Evolutionary conservation across 1,139 yeast species (phyloP).

Genomic region (Tardiomyces blankii): DNA sequence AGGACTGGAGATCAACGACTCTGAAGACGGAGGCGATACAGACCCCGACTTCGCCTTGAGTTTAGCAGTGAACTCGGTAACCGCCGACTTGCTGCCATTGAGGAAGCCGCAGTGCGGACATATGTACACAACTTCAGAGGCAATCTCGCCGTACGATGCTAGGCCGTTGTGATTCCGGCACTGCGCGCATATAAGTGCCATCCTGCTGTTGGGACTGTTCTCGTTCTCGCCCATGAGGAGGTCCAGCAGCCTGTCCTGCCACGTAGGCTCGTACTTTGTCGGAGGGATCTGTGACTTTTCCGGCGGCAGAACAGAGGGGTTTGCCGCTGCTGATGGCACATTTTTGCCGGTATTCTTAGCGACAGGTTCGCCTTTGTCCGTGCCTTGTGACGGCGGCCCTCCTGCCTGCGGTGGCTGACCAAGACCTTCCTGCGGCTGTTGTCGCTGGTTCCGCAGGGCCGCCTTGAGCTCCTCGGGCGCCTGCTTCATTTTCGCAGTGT

Average conservation of each 20-base stretch:
- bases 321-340: not conserved
- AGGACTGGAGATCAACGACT: no score
- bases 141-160: conserved; percentile 62
- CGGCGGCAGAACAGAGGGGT: not conserved
- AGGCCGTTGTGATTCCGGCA: conserved; percentile 71
- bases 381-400: no score
- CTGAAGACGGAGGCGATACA: no score
- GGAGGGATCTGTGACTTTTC: not conserved
- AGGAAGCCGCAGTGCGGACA: conserved; percentile 66
- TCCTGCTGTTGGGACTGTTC: conserved; percentile 48
- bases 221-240: conserved; percentile 64
- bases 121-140: conserved; percentile 44
- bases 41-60: no score
- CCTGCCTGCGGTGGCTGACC: no score
- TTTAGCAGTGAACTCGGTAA: no score
- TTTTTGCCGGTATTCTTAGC: not conserved
- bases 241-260: conserved; percentile 37
- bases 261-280: conserved; percentile 16
- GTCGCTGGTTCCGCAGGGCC: no score
- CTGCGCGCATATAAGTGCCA: conserved; percentile 58
- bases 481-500: not conserved
- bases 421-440: no score
- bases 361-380: not conserved
- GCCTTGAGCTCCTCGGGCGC: not conserved
- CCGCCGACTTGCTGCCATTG: conserved; percentile 29